phyloP scores from a whole-genome alignment of 2,329 filamentous ascomycete genomes.

The Talaromyces rugulosus region DNA sequence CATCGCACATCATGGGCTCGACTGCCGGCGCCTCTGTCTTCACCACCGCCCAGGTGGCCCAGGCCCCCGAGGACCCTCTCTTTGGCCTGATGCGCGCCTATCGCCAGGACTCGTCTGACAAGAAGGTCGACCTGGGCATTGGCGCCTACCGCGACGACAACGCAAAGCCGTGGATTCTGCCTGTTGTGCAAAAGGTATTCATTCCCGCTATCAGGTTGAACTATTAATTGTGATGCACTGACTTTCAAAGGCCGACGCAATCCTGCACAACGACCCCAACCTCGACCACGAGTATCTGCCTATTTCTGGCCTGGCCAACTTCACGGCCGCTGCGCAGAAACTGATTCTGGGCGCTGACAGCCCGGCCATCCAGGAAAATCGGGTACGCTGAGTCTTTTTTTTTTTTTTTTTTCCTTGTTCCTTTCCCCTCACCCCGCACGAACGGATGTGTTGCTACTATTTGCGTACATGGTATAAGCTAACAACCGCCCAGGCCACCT shows the following conservation, averaged over 20 bases:
- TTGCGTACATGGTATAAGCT: not conserved
- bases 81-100: slow-evolving; percentile 90
- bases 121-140: slow-evolving; percentile 93
- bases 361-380: slow-evolving; percentile 77
- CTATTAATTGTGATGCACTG: too few relatives aligned
- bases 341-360: slow-evolving; percentile 78
- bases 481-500: slow-evolving; percentile 54
- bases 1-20: slow-evolving; percentile 62
- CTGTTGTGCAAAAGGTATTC: slow-evolving; percentile 87
- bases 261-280: slow-evolving; percentile 80
- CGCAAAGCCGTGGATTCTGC: slow-evolving; percentile 94
- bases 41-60: slow-evolving; percentile 70
- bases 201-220: not conserved
- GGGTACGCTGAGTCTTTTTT: slow-evolving; percentile 47
- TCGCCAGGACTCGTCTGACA: slow-evolving; percentile 66
- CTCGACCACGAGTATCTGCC: slow-evolving; percentile 98
- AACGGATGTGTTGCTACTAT: not conserved
- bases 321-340: slow-evolving; percentile 87
- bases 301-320: slow-evolving; percentile 80
- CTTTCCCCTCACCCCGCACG: not conserved
- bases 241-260: slow-evolving; percentile 71
- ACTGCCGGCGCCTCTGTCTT: slow-evolving; percentile 60
- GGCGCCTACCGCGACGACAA: slow-evolving; percentile 93
- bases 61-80: slow-evolving; percentile 90
- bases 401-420: not conserved